A percentile compares a stretch with the other conserved stretches of the same genome.
Evolutionary conservation across 345 rosid genomes (phyloP).

Genomic region (Noccaea bulbosa): DNA sequence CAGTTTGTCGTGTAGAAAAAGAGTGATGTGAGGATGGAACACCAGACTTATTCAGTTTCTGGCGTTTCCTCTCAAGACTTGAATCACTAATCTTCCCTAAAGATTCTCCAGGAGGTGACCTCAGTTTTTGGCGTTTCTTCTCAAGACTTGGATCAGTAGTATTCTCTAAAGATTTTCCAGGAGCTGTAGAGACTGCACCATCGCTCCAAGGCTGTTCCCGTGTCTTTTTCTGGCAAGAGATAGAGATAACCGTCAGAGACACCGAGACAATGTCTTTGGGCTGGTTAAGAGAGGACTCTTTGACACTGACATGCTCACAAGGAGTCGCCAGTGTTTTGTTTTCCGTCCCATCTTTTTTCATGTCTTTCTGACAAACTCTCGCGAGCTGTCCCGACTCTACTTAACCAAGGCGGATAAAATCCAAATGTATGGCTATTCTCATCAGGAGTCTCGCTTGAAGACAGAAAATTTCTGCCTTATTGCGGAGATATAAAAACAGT

Average conservation of each 20-base stretch:
- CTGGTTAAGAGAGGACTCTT: conserved; percentile 34
- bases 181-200: conserved; percentile 27
- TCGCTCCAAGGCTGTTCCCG: conserved; percentile 27
- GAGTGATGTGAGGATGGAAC: conserved; percentile 24
- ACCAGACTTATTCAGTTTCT: neutral
- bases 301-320: conserved; percentile 29
- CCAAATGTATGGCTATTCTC: conserved; percentile 17
- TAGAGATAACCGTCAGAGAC: conserved; percentile 40
- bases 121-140: conserved; percentile 24
- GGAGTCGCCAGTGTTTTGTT: conserved; percentile 25
- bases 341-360: conserved; percentile 15
- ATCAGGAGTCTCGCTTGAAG: conserved; percentile 19
- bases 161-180: conserved; percentile 30
- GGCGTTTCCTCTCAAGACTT: conserved; percentile 33
- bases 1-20: conserved; percentile 21
- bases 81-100: conserved; percentile 32
- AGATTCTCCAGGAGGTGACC: conserved; percentile 22
- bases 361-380: conserved; percentile 23
- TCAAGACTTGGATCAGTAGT: conserved; percentile 30
- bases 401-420: conserved; percentile 12
- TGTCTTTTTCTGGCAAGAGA: conserved; percentile 54
- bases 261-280: conserved; percentile 33
- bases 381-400: conserved; percentile 13
- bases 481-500: conserved; percentile 6
- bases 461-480: conserved; percentile 1